Percentiles rank a stretch among this genome's conserved stretches.
phyloP scores from a whole-genome alignment of 805 yeast species.

The Teunomyces barrocoloradensis region DNA sequence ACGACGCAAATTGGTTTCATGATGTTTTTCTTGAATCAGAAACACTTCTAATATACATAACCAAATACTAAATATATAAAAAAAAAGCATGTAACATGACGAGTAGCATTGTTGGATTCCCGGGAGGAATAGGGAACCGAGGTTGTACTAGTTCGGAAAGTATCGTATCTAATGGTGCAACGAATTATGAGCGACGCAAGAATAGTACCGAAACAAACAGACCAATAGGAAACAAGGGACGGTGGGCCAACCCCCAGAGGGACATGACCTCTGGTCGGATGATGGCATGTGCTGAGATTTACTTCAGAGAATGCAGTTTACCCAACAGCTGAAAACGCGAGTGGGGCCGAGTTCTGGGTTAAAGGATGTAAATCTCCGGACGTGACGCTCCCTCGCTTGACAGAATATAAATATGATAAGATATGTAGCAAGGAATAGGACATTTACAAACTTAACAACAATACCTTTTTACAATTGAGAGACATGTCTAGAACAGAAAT shows the following conservation, averaged over 20 bases:
- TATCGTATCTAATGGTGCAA: not conserved
- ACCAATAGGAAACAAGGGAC: not conserved
- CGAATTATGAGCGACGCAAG: not conserved
- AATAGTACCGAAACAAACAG: not conserved
- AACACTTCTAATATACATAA: not conserved
- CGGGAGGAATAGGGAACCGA: not conserved
- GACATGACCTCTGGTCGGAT: slow-evolving; percentile 3
- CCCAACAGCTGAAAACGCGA: not conserved
- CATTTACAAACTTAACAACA: not conserved
- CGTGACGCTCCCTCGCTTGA: not conserved
- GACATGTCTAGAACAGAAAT: slow-evolving; percentile 36
- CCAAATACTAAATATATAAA: not conserved
- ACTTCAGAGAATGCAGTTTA: slow-evolving; percentile 1
- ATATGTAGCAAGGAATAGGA: not conserved
- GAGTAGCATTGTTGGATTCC: not conserved
- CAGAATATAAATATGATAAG: not conserved
- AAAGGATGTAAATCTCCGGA: not conserved
- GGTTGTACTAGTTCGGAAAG: not conserved
- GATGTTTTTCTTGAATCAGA: slow-evolving; percentile 2
- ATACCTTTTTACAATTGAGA: not conserved
- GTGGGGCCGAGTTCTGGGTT: slow-evolving; percentile 3
- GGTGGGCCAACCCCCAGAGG: not conserved
- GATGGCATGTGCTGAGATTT: slow-evolving; percentile 1
- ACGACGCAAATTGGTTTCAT: not conserved
- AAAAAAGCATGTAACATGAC: not conserved